phyloP scores from a whole-genome alignment of 2,329 filamentous ascomycete species.

The Rutstroemia sp. region DNA sequence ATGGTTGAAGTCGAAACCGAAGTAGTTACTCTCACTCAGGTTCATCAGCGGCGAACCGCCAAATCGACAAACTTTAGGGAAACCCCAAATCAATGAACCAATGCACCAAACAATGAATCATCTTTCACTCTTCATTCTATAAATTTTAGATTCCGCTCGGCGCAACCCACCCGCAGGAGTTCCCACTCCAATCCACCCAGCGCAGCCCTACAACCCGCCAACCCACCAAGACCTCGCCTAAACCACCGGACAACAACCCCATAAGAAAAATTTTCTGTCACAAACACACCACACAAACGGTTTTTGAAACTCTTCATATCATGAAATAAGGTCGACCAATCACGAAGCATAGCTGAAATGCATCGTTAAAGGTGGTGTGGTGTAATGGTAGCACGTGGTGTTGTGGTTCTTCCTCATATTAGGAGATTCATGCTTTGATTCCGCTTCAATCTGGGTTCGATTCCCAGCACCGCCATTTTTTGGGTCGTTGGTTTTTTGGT shows the following conservation, averaged over 20 bases:
- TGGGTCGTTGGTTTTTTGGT: not conserved
- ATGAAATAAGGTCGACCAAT: not conserved
- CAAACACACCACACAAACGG: not conserved
- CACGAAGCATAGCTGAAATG: not conserved
- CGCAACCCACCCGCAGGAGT: too few species aligned
- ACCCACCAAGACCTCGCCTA: not conserved
- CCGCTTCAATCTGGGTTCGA: conserved; percentile 10
- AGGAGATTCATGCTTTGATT: conserved; percentile 2
- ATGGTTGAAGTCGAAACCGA: too few species aligned
- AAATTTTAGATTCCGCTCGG: too few species aligned
- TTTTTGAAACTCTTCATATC: too few species aligned
- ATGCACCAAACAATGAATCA: too few species aligned
- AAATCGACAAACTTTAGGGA: too few species aligned
- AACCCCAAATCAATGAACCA: too few species aligned
- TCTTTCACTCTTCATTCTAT: too few species aligned
- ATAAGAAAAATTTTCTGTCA: not conserved
- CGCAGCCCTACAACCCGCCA: not conserved
- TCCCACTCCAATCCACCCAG: too few species aligned
- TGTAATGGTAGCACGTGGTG: conserved; percentile 10
- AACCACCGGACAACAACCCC: not conserved
- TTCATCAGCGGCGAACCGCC: too few species aligned
- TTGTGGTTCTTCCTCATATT: conserved; percentile 4
- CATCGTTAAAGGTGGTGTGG: not conserved
- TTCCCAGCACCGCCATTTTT: conserved; percentile 9
- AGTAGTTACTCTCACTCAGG: too few species aligned